These are phyloP conservation scores for Pseudocercospora macadamiae DNA, from an alignment of 2,329 filamentous ascomycete species.

Conservation along the genomic window DNA sequence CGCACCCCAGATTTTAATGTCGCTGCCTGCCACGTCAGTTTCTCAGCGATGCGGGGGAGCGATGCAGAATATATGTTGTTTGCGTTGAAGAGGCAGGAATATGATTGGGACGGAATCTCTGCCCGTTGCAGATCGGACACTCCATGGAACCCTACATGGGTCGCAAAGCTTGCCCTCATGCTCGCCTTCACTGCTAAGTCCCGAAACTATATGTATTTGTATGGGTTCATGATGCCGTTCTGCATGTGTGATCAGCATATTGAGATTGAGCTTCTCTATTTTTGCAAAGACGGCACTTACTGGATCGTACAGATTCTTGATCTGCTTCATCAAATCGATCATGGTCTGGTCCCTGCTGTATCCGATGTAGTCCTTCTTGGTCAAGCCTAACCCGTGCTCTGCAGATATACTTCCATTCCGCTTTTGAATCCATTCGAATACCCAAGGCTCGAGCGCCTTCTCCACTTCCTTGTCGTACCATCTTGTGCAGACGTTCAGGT, in stretches of 20 bases:
- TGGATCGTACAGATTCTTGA: slow-evolving; percentile 93
- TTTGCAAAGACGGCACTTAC: slow-evolving; percentile 58
- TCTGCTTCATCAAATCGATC: slow-evolving; percentile 88
- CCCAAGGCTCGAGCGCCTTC: slow-evolving; percentile 84
- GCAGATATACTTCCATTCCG: slow-evolving; percentile 92
- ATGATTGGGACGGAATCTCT: no score
- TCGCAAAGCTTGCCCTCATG: no score
- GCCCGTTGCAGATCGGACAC: no score
- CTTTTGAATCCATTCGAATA: slow-evolving; percentile 95
- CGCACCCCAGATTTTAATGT: not conserved
- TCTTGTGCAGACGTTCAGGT: slow-evolving; percentile 84
- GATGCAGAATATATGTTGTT: no score
- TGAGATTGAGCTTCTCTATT: not conserved
- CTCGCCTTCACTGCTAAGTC: no score
- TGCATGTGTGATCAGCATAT: slow-evolving; percentile 42
- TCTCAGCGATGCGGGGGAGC: no score
- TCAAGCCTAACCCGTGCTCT: slow-evolving; percentile 90
- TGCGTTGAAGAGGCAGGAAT: no score
- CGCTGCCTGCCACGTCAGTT: not conserved
- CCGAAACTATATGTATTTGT: slow-evolving; percentile 91
- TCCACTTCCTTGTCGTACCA: slow-evolving; percentile 87
- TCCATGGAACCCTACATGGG: no score
- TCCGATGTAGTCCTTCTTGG: slow-evolving; percentile 93
- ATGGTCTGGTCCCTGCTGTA: slow-evolving; percentile 90
- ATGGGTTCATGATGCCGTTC: slow-evolving; percentile 99